A percentile compares a stretch with the other conserved stretches of the same genome.
Evolutionary conservation across 306 rosid genomes (phyloP).

Genomic region (Gleditsia sinensis): DNA sequence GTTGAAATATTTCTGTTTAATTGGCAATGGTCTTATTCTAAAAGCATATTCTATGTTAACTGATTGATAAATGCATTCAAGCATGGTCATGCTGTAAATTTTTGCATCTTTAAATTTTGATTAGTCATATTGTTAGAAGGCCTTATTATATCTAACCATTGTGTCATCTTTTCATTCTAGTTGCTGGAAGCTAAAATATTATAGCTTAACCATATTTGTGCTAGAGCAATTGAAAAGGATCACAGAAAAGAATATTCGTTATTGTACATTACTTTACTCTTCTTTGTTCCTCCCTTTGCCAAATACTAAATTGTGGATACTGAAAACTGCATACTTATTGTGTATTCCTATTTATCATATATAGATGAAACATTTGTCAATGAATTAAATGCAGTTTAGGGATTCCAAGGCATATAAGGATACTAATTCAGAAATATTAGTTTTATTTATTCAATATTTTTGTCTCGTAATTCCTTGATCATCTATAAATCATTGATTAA

Average conservation of each 20-base stretch:
- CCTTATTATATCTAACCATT: constrained; percentile 17
- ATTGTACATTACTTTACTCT: constrained; percentile 31
- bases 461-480: too few relatives aligned
- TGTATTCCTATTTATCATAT: constrained; percentile 27
- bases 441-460: too few relatives aligned
- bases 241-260: constrained; percentile 92
- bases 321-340: neutral
- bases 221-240: constrained; percentile 89
- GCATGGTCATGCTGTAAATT: constrained; percentile 19
- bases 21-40: constrained; percentile 20
- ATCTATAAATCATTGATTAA: too few relatives aligned
- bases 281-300: neutral
- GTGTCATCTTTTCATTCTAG: constrained; percentile 47
- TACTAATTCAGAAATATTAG: too few relatives aligned
- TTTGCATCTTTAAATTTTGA: constrained; percentile 31
- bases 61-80: neutral
- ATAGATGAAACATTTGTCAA: constrained; percentile 23
- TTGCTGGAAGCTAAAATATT: constrained; percentile 67
- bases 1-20: constrained; percentile 13
- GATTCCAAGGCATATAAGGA: too few relatives aligned
- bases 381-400: too few relatives aligned
- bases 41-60: neutral
- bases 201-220: constrained; percentile 71
- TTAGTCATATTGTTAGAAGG: constrained; percentile 13
- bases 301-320: constrained; percentile 11